phyloP scores from a whole-genome alignment of 139 green algal genomes.

The Ettlia oleoabundans region DNA sequence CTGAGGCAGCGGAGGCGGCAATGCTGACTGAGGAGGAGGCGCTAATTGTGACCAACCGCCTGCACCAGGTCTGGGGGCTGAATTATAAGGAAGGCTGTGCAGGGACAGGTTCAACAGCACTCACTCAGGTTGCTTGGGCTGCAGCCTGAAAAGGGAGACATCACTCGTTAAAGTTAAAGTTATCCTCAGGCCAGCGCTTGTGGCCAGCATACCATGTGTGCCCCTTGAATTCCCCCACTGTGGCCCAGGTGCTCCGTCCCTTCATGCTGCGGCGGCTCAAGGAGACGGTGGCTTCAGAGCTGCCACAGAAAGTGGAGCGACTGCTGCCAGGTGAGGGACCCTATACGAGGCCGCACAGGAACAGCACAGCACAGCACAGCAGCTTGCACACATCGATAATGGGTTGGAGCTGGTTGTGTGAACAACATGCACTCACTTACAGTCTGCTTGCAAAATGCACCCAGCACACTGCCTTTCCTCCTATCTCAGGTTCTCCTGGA shows the following conservation, averaged over 20 bases:
- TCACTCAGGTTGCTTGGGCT: no score
- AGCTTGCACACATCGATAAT: neutral
- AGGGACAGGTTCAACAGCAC: no score
- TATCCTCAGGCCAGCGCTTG: no score
- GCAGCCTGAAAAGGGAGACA: no score
- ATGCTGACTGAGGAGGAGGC: constrained; percentile 88
- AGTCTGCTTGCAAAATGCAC: neutral
- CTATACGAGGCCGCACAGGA: neutral
- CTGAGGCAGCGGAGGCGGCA: neutral
- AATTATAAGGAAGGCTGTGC: no score
- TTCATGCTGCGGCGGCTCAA: constrained; percentile 84
- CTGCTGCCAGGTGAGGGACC: neutral
- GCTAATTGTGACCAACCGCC: constrained; percentile 86
- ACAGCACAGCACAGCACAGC: neutral
- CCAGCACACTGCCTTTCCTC: neutral
- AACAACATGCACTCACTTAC: no score
- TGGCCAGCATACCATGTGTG: no score
- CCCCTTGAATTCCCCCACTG: neutral
- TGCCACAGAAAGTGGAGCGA: constrained; percentile 61
- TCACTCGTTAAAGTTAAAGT: no score
- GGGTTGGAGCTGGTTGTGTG: no score
- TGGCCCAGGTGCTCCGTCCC: constrained; percentile 68
- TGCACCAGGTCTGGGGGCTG: constrained; percentile 70
- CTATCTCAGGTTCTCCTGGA: neutral
- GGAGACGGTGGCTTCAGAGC: constrained; percentile 62